Percentiles rank a stretch among this genome's conserved stretches.
Evolutionary conservation across 2,329 filamentous ascomycete genomes (phyloP).

Genomic region (Ophiostoma tasmaniense): DNA sequence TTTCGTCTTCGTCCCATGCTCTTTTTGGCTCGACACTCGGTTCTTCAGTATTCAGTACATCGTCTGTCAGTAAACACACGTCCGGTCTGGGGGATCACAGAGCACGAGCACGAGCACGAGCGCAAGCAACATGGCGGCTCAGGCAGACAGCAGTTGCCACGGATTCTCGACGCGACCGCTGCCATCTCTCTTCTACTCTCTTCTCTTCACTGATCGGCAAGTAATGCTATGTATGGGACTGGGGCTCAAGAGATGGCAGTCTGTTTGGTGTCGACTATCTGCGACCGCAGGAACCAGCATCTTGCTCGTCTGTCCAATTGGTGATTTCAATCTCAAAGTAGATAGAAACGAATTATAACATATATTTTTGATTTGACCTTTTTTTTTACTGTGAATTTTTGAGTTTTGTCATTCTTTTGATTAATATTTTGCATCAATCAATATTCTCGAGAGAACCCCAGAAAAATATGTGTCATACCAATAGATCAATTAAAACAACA

Average conservation of each 20-base stretch:
- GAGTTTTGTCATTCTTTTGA: too few relatives aligned
- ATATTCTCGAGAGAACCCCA: too few relatives aligned
- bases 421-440: too few relatives aligned
- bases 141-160: not conserved
- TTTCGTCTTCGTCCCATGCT: not conserved
- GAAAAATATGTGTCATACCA: too few relatives aligned
- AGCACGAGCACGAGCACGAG: too few relatives aligned
- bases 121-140: not conserved
- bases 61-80: not conserved
- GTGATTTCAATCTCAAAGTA: not conserved
- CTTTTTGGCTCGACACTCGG: not conserved
- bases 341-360: not conserved
- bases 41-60: not conserved
- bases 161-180: not conserved
- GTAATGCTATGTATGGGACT: not conserved
- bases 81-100: not conserved
- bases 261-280: not conserved
- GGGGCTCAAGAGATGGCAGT: not conserved
- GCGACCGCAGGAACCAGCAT: not conserved
- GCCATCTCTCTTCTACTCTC: not conserved
- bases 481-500: not conserved
- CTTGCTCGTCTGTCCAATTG: not conserved
- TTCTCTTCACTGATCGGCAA: not conserved
- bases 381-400: too few relatives aligned
- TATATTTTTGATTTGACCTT: not conserved